A percentile compares a stretch with the other conserved stretches of the same genome.
Evolutionary conservation across 75 land plant species (phyloP).

Genomic region (Cunninghamia lanceolata): DNA sequence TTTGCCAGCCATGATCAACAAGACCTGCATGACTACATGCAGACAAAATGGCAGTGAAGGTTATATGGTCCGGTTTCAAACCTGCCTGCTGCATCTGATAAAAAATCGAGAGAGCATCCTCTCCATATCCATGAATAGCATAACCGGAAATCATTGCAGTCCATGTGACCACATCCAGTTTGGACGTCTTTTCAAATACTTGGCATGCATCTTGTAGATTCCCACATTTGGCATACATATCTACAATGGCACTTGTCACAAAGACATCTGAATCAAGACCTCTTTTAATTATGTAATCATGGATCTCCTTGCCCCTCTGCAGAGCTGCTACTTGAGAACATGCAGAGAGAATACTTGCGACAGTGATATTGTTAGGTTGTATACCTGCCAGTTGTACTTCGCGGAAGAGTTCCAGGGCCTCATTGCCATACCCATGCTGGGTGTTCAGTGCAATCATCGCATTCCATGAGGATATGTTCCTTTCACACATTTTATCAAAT

Average conservation of each 20-base stretch:
- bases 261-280: neutral
- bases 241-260: conserved; percentile 19
- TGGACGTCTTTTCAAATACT: neutral
- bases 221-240: conserved; percentile 25
- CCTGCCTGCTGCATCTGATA: neutral
- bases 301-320: conserved; percentile 16
- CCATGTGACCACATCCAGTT: neutral
- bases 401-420: conserved; percentile 26
- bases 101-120: neutral
- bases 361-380: conserved; percentile 21
- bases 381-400: conserved; percentile 18
- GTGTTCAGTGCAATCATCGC: conserved; percentile 24
- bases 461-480: conserved; percentile 42
- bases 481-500: conserved; percentile 13
- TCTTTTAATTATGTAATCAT: neutral
- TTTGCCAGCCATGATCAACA: neutral
- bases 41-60: neutral
- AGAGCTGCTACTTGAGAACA: conserved; percentile 23
- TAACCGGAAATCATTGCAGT: neutral
- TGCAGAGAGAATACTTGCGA: conserved; percentile 23
- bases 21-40: neutral
- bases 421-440: conserved; percentile 8
- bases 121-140: neutral
- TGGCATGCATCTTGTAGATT: conserved; percentile 14
- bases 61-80: neutral